A percentile compares a stretch with the other conserved stretches of the same genome.
phyloP scores from a whole-genome alignment of 1,139 yeast species.

The Pichia sp. region DNA sequence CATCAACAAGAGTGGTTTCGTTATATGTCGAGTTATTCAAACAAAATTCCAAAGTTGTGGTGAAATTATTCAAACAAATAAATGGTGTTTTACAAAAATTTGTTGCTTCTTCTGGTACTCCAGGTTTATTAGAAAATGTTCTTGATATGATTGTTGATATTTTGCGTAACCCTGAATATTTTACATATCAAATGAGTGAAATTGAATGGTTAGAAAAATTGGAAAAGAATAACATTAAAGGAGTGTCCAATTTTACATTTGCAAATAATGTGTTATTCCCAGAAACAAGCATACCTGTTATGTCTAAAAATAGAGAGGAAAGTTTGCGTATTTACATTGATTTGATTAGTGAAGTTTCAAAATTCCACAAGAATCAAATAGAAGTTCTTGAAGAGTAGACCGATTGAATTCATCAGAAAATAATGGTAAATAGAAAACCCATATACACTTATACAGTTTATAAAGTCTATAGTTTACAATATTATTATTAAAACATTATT shows the following conservation, averaged over 20 bases:
- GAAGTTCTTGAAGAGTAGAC: background rate
- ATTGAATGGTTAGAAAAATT: slow-evolving; percentile 1
- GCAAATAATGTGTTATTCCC: background rate
- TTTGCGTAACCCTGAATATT: slow-evolving; percentile 20
- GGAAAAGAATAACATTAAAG: slow-evolving; percentile 1
- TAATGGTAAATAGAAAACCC: background rate
- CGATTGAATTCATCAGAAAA: background rate
- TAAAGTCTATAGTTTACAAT: background rate
- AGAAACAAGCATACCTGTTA: background rate
- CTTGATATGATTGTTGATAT: slow-evolving; percentile 20
- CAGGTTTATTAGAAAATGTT: slow-evolving; percentile 20
- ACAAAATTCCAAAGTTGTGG: slow-evolving; percentile 18
- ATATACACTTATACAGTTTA: background rate
- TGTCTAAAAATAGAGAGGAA: background rate
- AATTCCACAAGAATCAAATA: background rate
- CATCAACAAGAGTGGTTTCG: slow-evolving; percentile 48
- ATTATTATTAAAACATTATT: background rate
- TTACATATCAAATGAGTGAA: background rate
- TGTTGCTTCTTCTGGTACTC: slow-evolving; percentile 19
- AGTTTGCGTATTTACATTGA: background rate
- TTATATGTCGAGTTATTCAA: slow-evolving; percentile 36
- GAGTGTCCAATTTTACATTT: slow-evolving; percentile 8
- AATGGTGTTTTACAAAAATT: slow-evolving; percentile 19
- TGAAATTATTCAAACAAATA: slow-evolving; percentile 18
- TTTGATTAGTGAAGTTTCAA: slow-evolving; percentile 1